A percentile compares a stretch with the other conserved stretches of the same genome.
Evolutionary conservation across 2,329 filamentous ascomycete genomes (phyloP).

Genomic region (Elsinoe arachidis): DNA sequence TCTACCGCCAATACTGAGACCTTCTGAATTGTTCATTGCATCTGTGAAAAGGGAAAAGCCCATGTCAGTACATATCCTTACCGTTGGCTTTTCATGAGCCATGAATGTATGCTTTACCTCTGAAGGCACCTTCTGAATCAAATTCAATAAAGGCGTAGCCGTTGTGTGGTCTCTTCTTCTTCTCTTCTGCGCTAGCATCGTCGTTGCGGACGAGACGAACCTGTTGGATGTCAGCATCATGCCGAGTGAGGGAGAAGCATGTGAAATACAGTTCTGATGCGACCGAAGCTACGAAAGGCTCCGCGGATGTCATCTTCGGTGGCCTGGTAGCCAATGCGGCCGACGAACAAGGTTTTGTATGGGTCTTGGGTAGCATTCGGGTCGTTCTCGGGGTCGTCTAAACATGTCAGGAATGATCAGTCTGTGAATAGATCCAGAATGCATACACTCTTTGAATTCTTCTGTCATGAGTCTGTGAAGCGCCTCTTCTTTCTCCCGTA

Average conservation of each 20-base stretch:
- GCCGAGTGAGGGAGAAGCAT: slow-evolving; percentile 9
- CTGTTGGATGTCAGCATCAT: slow-evolving; percentile 36
- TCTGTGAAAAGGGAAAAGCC: slow-evolving; percentile 50
- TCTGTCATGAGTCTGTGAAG: slow-evolving; percentile 57
- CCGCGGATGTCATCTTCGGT: slow-evolving; percentile 84
- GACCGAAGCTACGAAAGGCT: slow-evolving; percentile 55
- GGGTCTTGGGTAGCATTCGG: slow-evolving; percentile 85
- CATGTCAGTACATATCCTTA: slow-evolving; percentile 49
- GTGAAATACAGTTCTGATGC: slow-evolving; percentile 17
- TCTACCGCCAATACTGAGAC: slow-evolving; percentile 84
- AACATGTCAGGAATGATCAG: neutral
- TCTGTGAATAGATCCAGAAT: neutral
- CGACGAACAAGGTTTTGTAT: slow-evolving; percentile 90
- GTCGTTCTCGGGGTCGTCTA: slow-evolving; percentile 76
- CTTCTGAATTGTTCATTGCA: slow-evolving; percentile 81
- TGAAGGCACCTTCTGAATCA: slow-evolving; percentile 97
- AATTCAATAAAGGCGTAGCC: slow-evolving; percentile 97
- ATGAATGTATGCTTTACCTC: slow-evolving; percentile 56
- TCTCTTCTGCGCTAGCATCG: slow-evolving; percentile 21
- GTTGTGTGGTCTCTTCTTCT: slow-evolving; percentile 63
- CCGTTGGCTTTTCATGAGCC: slow-evolving; percentile 33
- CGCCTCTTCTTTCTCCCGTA: slow-evolving; percentile 65
- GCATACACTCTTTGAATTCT: slow-evolving; percentile 40
- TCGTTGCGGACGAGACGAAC: slow-evolving; percentile 78
- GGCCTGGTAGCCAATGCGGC: slow-evolving; percentile 79